phyloP scores from a whole-genome alignment of 148 eudicot species.

The Arctostaphylos glauca region DNA sequence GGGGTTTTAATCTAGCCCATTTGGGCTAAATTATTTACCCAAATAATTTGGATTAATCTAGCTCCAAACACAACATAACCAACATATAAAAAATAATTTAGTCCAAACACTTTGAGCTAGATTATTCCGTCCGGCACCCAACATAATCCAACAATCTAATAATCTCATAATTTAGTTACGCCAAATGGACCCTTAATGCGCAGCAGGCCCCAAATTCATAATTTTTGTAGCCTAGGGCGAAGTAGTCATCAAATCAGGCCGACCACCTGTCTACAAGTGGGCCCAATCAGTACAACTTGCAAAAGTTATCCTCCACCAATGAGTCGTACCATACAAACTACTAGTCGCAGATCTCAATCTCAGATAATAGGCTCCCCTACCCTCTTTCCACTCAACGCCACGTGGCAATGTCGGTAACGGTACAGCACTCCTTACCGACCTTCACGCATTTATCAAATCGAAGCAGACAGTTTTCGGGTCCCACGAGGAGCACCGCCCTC shows the following conservation, averaged over 20 bases:
- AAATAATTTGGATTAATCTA: too few species aligned
- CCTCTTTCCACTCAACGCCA: background rate
- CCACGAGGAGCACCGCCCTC: constrained; percentile 19
- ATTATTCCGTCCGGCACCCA: too few species aligned
- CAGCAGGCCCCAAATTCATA: too few species aligned
- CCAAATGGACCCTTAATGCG: too few species aligned
- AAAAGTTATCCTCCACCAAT: background rate
- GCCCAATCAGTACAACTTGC: background rate
- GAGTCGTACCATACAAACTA: background rate
- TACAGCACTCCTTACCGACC: constrained; percentile 28
- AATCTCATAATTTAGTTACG: too few species aligned
- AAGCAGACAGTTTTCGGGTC: constrained; percentile 24
- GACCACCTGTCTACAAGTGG: background rate
- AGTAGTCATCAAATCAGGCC: background rate
- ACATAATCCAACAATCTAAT: too few species aligned
- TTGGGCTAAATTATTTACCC: too few species aligned
- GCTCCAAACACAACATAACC: too few species aligned
- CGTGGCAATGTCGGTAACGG: constrained; percentile 11
- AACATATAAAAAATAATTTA: too few species aligned
- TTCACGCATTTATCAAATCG: constrained; percentile 12
- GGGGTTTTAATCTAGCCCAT: too few species aligned
- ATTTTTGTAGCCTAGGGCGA: background rate
- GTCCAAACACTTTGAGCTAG: too few species aligned
- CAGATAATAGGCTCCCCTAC: background rate
- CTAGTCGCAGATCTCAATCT: constrained; percentile 7